phyloP scores from a whole-genome alignment of 23 red algal genomes.

The Gracilaria vermiculophylla region DNA sequence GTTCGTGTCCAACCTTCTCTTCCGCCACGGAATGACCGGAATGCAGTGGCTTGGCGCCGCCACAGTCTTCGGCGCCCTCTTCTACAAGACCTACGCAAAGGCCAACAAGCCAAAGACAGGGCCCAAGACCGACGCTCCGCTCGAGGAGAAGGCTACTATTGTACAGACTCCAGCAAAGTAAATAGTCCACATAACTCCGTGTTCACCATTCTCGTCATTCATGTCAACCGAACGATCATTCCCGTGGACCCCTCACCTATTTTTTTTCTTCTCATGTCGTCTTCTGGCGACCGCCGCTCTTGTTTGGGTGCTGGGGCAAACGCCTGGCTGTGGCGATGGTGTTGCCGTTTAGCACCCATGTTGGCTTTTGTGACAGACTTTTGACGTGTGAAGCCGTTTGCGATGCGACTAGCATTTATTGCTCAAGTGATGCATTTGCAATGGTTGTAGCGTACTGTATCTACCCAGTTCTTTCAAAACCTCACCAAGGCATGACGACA shows the following conservation, averaged over 20 bases:
- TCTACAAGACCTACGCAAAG: conserved; percentile 89
- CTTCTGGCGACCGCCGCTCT: no score
- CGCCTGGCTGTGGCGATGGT: no score
- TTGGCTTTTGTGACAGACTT: no score
- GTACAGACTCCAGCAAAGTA: conserved; percentile 27
- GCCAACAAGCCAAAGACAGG: conserved; percentile 67
- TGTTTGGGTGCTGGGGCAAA: no score
- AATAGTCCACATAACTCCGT: background rate
- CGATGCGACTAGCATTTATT: no score
- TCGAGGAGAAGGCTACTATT: conserved; percentile 11
- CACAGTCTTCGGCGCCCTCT: conserved; percentile 80
- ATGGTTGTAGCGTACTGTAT: background rate
- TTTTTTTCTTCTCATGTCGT: background rate
- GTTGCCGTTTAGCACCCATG: no score
- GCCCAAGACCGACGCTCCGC: conserved; percentile 62
- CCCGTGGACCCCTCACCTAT: background rate
- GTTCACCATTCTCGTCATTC: background rate
- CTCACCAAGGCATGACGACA: no score
- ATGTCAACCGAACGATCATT: background rate
- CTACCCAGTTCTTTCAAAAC: no score
- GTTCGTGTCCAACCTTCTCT: conserved; percentile 85
- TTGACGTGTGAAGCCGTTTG: no score
- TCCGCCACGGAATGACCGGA: conserved; percentile 70
- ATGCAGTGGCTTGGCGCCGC: conserved; percentile 85
- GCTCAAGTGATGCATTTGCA: background rate